These are phyloP conservation scores for Paramarasmius palmivorus DNA, from an alignment of 1,284 basidiomycete genomes.

Conservation along the genomic window DNA sequence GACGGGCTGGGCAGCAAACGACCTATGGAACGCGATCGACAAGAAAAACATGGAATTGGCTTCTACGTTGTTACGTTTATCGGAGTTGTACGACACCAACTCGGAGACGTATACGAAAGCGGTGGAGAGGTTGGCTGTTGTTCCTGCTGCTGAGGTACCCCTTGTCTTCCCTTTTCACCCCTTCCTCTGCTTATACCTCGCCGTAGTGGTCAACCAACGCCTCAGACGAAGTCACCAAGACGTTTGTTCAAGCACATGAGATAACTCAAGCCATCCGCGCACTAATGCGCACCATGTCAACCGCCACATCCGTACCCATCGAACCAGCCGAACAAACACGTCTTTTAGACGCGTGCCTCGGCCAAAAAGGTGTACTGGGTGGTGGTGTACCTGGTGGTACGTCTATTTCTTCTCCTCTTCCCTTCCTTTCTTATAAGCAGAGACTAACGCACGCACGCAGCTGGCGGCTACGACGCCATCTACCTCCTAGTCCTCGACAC, in stretches of 20 bases:
- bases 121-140: constrained; percentile 59
- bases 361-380: constrained; percentile 83
- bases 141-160: constrained; percentile 57
- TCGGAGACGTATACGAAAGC: constrained; percentile 50
- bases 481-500: constrained; percentile 87
- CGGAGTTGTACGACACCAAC: constrained; percentile 46
- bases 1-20: constrained; percentile 58
- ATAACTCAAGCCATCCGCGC: constrained; percentile 74
- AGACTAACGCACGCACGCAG: constrained; percentile 37
- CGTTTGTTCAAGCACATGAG: constrained; percentile 56
- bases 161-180: background rate
- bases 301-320: constrained; percentile 79
- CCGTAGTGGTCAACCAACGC: constrained; percentile 60
- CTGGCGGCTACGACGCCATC: constrained; percentile 96
- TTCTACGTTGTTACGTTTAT: constrained; percentile 49
- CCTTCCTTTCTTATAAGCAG: background rate
- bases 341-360: constrained; percentile 81
- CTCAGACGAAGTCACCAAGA: constrained; percentile 43
- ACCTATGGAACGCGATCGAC: constrained; percentile 71
- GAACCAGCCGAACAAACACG: constrained; percentile 90
- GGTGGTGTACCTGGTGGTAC: constrained; percentile 95
- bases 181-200: background rate
- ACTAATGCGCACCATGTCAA: constrained; percentile 90
- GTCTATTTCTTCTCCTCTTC: constrained; percentile 24
- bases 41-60: constrained; percentile 61